Evolutionary conservation across 2,329 filamentous ascomycete genomes (phyloP).

Genomic region (Paracoccidioides lutzii): DNA sequence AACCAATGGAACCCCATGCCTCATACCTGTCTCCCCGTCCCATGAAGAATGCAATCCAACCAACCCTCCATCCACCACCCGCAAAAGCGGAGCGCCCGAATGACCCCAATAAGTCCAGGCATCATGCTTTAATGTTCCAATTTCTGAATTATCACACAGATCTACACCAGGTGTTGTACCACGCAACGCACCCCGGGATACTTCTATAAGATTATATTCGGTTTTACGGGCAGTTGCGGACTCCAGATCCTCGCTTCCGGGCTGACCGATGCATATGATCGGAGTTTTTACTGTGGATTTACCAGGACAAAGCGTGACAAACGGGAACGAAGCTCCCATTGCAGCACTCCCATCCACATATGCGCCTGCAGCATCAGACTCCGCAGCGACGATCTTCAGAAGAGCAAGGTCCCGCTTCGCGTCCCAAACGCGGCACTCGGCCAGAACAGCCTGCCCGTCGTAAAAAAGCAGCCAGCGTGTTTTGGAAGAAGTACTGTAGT

Average conservation of each 20-base stretch:
- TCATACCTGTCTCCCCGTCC: conserved; percentile 41
- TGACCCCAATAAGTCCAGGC: conserved; percentile 49
- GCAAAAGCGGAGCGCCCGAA: conserved; percentile 39
- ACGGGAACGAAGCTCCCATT: conserved; percentile 10
- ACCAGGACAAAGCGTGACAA: conserved; percentile 5
- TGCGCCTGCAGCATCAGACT: conserved; percentile 5
- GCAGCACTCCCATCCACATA: not conserved
- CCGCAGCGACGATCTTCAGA: conserved; percentile 28
- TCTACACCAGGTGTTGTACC: conserved; percentile 30
- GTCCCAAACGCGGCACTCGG: conserved; percentile 33
- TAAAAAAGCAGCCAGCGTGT: conserved; percentile 35
- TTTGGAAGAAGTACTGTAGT: conserved; percentile 18
- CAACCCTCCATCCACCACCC: conserved; percentile 26
- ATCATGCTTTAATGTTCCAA: conserved; percentile 41
- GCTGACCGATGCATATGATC: conserved; percentile 31
- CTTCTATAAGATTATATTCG: conserved; percentile 36
- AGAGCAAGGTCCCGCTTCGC: conserved; percentile 35
- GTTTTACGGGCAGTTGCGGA: conserved; percentile 24
- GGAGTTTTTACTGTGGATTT: conserved; percentile 9
- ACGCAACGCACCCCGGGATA: conserved; percentile 33
- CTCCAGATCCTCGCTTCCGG: conserved; percentile 36
- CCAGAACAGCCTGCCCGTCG: conserved; percentile 28
- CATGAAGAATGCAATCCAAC: conserved; percentile 43
- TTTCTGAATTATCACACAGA: conserved; percentile 39
- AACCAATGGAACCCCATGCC: conserved; percentile 37